Percentiles rank a stretch among this genome's conserved stretches.
Evolutionary conservation across 495 filamentous ascomycete genomes (phyloP).

Genomic region (Neurospora intermedia): DNA sequence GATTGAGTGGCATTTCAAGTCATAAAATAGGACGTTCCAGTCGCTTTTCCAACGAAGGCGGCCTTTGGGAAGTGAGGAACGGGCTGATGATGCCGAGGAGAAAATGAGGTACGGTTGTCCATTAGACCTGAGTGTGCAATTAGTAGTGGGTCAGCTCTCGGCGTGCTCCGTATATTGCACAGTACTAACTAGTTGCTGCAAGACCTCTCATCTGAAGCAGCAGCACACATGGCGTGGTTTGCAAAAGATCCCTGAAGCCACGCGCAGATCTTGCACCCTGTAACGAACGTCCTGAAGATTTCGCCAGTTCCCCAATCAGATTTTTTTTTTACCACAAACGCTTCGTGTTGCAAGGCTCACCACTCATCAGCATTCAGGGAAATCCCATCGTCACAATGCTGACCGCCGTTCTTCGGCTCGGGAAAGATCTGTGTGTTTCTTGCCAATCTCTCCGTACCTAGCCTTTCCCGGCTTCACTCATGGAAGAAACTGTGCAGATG

Average conservation of each 20-base stretch:
- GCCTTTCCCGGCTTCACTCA: not conserved
- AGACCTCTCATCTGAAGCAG: constrained; percentile 15
- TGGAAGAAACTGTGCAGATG: not conserved
- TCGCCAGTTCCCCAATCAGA: not conserved
- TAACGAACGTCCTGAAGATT: constrained; percentile 1
- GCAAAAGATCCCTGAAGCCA: constrained; percentile 27
- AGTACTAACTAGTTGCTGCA: constrained; percentile 8
- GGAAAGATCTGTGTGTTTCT: not conserved
- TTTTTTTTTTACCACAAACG: not conserved
- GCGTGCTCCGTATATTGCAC: not conserved
- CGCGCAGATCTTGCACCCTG: constrained; percentile 22
- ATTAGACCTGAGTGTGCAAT: not conserved
- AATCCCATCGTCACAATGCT: not conserved
- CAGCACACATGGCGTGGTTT: constrained; percentile 12
- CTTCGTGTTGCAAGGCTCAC: not conserved
- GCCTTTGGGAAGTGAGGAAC: not conserved
- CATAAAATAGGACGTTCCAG: not conserved
- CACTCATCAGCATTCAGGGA: not conserved
- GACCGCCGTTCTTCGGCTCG: not conserved
- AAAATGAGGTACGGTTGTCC: not conserved
- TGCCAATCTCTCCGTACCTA: not conserved
- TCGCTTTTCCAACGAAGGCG: not conserved
- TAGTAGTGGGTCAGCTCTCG: not conserved
- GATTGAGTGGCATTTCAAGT: not conserved
- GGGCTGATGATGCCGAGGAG: not conserved